phyloP scores from a whole-genome alignment of 345 rosid species.

The Microcos paniculata region DNA sequence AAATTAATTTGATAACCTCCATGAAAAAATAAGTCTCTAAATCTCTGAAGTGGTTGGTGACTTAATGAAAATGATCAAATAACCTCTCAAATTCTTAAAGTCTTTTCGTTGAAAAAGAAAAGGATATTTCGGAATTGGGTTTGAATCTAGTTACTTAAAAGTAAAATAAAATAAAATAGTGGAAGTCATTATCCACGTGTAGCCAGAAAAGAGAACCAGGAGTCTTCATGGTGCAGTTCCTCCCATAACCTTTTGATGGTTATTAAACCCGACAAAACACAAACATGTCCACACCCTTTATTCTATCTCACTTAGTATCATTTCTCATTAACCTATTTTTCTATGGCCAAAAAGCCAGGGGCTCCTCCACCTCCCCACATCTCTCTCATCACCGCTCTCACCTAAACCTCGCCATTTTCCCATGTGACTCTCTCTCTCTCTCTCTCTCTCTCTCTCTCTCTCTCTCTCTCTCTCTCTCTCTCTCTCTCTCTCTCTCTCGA shows the following conservation, averaged over 20 bases:
- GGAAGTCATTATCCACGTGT: slow-evolving; percentile 28
- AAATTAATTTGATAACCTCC: no score
- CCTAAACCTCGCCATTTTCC: slow-evolving; percentile 24
- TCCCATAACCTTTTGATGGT: slow-evolving; percentile 17
- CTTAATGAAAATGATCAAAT: no score
- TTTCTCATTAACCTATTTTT: slow-evolving; percentile 15
- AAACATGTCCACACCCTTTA: slow-evolving; percentile 44
- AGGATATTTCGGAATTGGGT: no score
- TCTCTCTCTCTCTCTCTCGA: not conserved
- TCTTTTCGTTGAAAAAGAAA: no score
- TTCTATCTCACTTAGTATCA: slow-evolving; percentile 34
- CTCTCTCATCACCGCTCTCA: slow-evolving; percentile 1
- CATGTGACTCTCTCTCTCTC: slow-evolving; percentile 30
- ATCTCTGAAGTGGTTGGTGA: no score
- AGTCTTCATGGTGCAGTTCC: slow-evolving; percentile 11
- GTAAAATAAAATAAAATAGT: not conserved
- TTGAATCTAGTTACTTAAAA: no score
- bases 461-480: not conserved
- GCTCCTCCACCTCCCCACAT: not conserved
- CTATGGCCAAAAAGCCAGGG: slow-evolving; percentile 18
- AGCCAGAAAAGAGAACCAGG: slow-evolving; percentile 16
- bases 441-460: not conserved
- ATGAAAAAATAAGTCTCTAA: no score
- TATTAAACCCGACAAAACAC: slow-evolving; percentile 40
- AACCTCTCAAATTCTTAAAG: no score